Evolutionary conservation across 306 rosid species (phyloP).

Genomic region (Fagus sylvatica): DNA sequence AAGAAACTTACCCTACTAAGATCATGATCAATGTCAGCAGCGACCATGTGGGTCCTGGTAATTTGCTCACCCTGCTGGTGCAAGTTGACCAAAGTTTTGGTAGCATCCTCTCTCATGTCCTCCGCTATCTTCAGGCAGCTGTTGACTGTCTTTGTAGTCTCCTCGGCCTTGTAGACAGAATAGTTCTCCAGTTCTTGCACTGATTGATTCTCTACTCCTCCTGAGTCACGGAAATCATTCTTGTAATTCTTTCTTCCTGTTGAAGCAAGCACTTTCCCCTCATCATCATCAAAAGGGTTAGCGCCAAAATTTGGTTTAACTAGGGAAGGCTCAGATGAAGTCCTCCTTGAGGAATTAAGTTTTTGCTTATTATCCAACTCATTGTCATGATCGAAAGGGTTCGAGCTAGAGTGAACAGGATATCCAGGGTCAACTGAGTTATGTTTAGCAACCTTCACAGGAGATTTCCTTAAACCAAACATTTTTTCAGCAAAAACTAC

Average conservation of each 20-base stretch:
- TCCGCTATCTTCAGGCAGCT: slow-evolving; percentile 87
- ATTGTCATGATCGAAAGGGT: slow-evolving; percentile 68
- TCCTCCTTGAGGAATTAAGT: slow-evolving; percentile 41
- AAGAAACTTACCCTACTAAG: slow-evolving; percentile 76
- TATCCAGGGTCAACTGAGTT: slow-evolving; percentile 43
- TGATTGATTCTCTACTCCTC: slow-evolving; percentile 83
- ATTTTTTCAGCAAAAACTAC: slow-evolving; percentile 32
- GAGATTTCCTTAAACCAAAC: slow-evolving; percentile 79
- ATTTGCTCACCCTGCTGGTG: slow-evolving; percentile 98
- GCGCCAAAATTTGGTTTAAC: slow-evolving; percentile 41
- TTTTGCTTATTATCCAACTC: slow-evolving; percentile 39
- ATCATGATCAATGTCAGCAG: slow-evolving; percentile 84
- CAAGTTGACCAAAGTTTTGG: slow-evolving; percentile 76
- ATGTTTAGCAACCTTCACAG: slow-evolving; percentile 51
- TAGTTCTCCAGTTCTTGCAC: slow-evolving; percentile 82
- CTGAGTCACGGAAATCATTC: slow-evolving; percentile 74
- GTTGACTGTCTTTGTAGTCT: slow-evolving; percentile 76
- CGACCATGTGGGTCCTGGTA: slow-evolving; percentile 77
- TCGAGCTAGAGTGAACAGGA: slow-evolving; percentile 50
- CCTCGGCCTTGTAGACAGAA: slow-evolving; percentile 90
- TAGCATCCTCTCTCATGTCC: slow-evolving; percentile 85
- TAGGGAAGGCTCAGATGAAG: slow-evolving; percentile 51
- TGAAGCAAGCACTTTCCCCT: slow-evolving; percentile 39
- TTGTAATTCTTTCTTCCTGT: slow-evolving; percentile 59
- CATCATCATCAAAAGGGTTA: slow-evolving; percentile 73